Evolutionary conservation across 345 rosid species (phyloP).

Genomic region (Gynandropsis gynandra): DNA sequence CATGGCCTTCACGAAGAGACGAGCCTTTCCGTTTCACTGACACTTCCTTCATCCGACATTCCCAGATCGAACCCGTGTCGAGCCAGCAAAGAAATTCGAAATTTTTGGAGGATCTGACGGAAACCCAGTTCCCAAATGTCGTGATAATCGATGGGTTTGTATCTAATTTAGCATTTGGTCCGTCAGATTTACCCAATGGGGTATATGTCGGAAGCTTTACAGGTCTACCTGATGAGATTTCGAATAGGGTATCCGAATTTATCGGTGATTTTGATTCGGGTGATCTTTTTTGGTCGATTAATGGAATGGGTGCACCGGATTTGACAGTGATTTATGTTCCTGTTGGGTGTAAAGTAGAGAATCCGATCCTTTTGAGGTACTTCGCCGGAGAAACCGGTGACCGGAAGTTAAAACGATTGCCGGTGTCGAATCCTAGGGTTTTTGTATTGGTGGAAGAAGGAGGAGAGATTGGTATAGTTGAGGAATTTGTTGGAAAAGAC

Average conservation of each 20-base stretch:
- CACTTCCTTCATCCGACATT: constrained; percentile 55
- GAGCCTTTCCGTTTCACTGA: constrained; percentile 90
- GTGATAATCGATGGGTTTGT: constrained; percentile 67
- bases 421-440: constrained; percentile 88
- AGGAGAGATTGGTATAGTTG: constrained; percentile 70
- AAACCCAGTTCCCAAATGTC: constrained; percentile 39
- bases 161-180: constrained; percentile 37
- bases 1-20: constrained; percentile 85
- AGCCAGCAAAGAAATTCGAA: constrained; percentile 33
- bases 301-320: constrained; percentile 88
- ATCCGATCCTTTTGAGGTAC: constrained; percentile 65
- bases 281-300: constrained; percentile 84
- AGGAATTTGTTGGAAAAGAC: constrained; percentile 57
- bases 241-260: constrained; percentile 40
- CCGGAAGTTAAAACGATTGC: constrained; percentile 43
- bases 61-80: constrained; percentile 55
- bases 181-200: constrained; percentile 56
- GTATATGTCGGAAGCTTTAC: constrained; percentile 69
- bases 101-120: constrained; percentile 24
- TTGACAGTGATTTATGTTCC: constrained; percentile 78
- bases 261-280: constrained; percentile 56
- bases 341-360: constrained; percentile 57
- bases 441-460: constrained; percentile 70
- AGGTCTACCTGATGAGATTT: constrained; percentile 33
- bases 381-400: constrained; percentile 57